Conservation (phyloP, 768 basidiomycete species). For the Tremella fuciformis region DNA sequence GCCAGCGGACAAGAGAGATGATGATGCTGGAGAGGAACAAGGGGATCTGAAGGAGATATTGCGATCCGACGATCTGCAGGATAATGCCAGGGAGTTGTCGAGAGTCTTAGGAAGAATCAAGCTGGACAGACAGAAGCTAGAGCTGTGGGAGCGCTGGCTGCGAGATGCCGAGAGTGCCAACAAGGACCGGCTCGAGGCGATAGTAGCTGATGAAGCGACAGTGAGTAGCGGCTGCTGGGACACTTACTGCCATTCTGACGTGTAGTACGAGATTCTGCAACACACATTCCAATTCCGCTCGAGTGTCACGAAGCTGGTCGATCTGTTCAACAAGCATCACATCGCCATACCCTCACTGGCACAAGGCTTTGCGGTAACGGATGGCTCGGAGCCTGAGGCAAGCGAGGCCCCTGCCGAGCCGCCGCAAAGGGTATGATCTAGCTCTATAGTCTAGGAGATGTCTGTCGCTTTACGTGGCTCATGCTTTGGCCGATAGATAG, state of each 20-base stretch:
- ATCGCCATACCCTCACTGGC: neutral
- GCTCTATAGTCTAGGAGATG: neutral
- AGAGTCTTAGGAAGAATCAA: slow-evolving; percentile 19
- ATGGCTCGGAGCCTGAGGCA: too few species aligned
- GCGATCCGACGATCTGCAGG: slow-evolving; percentile 5
- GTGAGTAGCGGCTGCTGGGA: slow-evolving; percentile 17
- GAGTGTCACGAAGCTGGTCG: neutral
- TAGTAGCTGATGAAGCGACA: slow-evolving; percentile 18
- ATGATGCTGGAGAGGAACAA: neutral
- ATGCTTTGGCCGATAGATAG: slow-evolving; percentile 34
- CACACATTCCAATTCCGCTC: neutral
- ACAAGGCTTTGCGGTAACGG: neutral
- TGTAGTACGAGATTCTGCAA: neutral
- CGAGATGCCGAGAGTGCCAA: slow-evolving; percentile 6
- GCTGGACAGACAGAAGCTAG: slow-evolving; percentile 39
- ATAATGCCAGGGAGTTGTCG: slow-evolving; percentile 16
- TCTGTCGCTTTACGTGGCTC: neutral
- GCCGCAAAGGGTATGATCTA: neutral
- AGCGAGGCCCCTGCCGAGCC: too few species aligned
- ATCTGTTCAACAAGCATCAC: neutral
- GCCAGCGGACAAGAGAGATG: neutral
- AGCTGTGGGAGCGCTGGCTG: slow-evolving; percentile 34
- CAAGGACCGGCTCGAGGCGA: slow-evolving; percentile 9
- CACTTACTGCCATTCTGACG: neutral
- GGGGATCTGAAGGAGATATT: neutral